Percentiles rank a stretch among this genome's conserved stretches.
Evolutionary conservation across 495 filamentous ascomycete genomes (phyloP).

Genomic region (Neurospora sp.): DNA sequence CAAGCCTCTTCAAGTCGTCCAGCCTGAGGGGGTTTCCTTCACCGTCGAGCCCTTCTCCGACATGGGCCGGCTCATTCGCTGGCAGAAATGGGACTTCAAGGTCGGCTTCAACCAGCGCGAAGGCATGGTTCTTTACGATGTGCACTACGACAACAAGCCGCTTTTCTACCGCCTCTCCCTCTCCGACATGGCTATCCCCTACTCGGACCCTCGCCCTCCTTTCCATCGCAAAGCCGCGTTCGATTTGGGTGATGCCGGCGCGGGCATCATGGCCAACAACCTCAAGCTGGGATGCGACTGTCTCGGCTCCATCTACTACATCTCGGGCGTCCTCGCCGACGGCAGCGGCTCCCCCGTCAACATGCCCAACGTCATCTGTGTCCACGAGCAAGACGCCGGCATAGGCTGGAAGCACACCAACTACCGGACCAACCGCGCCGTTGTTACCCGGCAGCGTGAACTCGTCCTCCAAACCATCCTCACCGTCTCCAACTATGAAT

Average conservation of each 20-base stretch:
- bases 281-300: slow-evolving; percentile 61
- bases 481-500: slow-evolving; percentile 76
- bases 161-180: slow-evolving; percentile 61
- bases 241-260: slow-evolving; percentile 66
- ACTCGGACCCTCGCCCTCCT: slow-evolving; percentile 60
- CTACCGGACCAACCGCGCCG: slow-evolving; percentile 58
- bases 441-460: slow-evolving; percentile 58
- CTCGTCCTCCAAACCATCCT: slow-evolving; percentile 70
- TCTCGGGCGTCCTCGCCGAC: slow-evolving; percentile 46
- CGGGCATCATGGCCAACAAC: slow-evolving; percentile 67
- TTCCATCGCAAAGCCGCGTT: slow-evolving; percentile 73
- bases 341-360: slow-evolving; percentile 47
- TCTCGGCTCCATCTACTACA: slow-evolving; percentile 67
- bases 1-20: slow-evolving; percentile 66
- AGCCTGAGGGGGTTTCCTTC: slow-evolving; percentile 72
- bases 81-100: slow-evolving; percentile 64
- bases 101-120: slow-evolving; percentile 68
- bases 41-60: slow-evolving; percentile 37
- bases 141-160: slow-evolving; percentile 55
- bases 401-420: slow-evolving; percentile 81
- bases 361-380: slow-evolving; percentile 66
- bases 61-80: slow-evolving; percentile 34
- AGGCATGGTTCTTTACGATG: slow-evolving; percentile 58
- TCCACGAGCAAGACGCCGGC: slow-evolving; percentile 66
- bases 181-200: slow-evolving; percentile 72